A percentile compares a stretch with the other conserved stretches of the same genome.
Conservation (phyloP, 2,329 filamentous ascomycete species). For the Epichloe typhina region DNA sequence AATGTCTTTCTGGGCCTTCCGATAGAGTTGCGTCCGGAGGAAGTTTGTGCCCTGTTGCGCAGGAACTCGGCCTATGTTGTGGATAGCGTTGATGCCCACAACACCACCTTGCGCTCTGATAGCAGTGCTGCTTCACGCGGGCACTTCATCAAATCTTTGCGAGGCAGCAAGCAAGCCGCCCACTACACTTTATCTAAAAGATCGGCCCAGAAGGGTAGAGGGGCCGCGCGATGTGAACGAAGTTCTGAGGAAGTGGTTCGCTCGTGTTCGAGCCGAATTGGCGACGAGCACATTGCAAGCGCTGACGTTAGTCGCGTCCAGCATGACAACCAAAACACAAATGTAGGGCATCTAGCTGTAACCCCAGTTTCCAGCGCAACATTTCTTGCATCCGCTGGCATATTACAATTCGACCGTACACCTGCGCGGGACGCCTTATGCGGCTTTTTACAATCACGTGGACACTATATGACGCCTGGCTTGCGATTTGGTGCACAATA, state of each 20-base stretch:
- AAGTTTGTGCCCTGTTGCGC: constrained; percentile 69
- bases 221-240: constrained; percentile 11
- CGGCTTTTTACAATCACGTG: constrained; percentile 61
- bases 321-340: not conserved
- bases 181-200: constrained; percentile 27
- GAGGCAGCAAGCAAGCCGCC: constrained; percentile 27
- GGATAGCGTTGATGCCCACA: constrained; percentile 64
- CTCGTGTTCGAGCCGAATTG: not conserved
- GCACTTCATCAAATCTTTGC: constrained; percentile 49
- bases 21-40: constrained; percentile 80
- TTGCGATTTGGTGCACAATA: constrained; percentile 91
- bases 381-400: constrained; percentile 13
- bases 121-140: constrained; percentile 43
- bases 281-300: not conserved
- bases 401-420: constrained; percentile 6
- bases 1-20: constrained; percentile 87
- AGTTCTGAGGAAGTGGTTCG: not conserved
- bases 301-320: not conserved
- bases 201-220: constrained; percentile 21
- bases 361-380: constrained; percentile 24
- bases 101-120: constrained; percentile 40
- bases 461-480: constrained; percentile 83
- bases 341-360: not conserved
- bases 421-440: constrained; percentile 44
- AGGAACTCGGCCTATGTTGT: constrained; percentile 65